Conservation (phyloP, 1,284 basidiomycete species). For the Laetiporus sulphureus region DNA sequence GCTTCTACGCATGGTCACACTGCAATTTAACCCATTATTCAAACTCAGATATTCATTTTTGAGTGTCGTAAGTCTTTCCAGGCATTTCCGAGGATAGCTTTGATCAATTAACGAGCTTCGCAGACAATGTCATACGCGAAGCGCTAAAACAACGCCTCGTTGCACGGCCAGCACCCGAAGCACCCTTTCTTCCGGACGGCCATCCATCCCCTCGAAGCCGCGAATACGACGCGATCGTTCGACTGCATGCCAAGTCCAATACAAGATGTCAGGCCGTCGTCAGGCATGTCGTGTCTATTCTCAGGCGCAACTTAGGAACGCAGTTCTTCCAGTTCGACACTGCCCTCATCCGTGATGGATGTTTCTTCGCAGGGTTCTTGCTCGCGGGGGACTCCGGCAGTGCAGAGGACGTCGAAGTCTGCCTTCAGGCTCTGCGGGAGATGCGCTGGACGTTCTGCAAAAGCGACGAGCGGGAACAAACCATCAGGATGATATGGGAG, state of each 20-base stretch:
- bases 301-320: conserved; percentile 50
- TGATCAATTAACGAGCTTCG: conserved; percentile 7
- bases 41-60: conserved; percentile 61
- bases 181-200: conserved; percentile 16
- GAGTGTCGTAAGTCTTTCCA: conserved; percentile 56
- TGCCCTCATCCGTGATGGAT: conserved; percentile 72
- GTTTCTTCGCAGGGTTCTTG: conserved; percentile 73
- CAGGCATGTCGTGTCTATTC: conserved; percentile 49
- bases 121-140: conserved; percentile 63
- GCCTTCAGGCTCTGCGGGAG: conserved; percentile 65
- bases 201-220: conserved; percentile 19
- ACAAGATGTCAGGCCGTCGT: conserved; percentile 45
- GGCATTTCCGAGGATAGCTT: conserved; percentile 2
- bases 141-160: conserved; percentile 49
- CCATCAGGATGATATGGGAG: conserved; percentile 54
- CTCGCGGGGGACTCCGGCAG: conserved; percentile 51
- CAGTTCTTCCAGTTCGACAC: conserved; percentile 78
- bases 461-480: conserved; percentile 62
- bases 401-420: conserved; percentile 66
- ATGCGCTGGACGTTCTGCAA: conserved; percentile 79
- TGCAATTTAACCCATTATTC: conserved; percentile 10
- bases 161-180: conserved; percentile 17
- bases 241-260: conserved; percentile 48
- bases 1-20: too few relatives aligned
- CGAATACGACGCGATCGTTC: conserved; percentile 29